Percentiles rank a stretch among this genome's conserved stretches.
Conservation (phyloP, 1,284 basidiomycete genomes). For the Kwoniella shivajii region DNA sequence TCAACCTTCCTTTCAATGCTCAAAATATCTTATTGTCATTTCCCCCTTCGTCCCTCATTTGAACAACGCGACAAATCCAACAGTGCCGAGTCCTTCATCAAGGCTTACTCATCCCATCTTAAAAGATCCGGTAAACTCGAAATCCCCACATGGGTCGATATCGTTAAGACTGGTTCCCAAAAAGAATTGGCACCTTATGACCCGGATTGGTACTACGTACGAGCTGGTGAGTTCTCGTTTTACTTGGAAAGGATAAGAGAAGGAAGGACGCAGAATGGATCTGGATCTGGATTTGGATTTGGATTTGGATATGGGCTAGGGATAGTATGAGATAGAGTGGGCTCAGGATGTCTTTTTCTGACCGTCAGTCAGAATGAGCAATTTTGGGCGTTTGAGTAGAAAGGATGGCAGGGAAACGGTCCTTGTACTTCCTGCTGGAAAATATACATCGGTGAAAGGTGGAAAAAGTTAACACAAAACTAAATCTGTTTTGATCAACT, state of each 20-base stretch:
- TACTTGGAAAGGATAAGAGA: background rate
- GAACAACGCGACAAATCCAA: background rate
- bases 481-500: no score
- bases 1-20: background rate
- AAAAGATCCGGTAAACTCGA: slow-evolving; percentile 75
- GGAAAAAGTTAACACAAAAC: no score
- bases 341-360: no score
- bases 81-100: slow-evolving; percentile 68
- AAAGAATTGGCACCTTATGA: slow-evolving; percentile 99
- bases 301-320: background rate
- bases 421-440: no score
- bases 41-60: background rate
- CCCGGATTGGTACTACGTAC: slow-evolving; percentile 99
- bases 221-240: slow-evolving; percentile 71
- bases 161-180: slow-evolving; percentile 97
- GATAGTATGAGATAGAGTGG: background rate
- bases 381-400: no score
- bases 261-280: background rate
- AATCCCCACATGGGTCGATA: slow-evolving; percentile 98
- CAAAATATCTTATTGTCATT: background rate
- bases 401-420: no score
- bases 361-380: background rate
- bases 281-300: background rate
- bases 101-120: slow-evolving; percentile 80
- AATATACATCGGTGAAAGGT: no score